Evolutionary conservation across 2,329 filamentous ascomycete species (phyloP), one percentile per base, ranked within the genome.

Genomic region (Fusarium paranaense): DNA sequence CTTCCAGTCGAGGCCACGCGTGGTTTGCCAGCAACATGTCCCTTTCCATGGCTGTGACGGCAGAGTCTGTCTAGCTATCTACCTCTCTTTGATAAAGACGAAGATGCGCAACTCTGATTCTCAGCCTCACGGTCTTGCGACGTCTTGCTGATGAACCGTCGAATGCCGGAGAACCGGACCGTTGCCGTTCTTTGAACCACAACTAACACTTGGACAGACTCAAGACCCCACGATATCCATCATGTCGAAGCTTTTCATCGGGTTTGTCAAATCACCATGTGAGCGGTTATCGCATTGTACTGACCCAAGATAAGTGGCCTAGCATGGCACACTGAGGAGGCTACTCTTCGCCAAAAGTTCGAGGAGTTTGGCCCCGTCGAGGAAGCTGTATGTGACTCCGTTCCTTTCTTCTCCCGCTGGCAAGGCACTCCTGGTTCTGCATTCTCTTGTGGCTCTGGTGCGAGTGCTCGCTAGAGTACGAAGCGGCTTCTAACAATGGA

Each of bases 291-390:
- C 40, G 64, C 65, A 62, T 52, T 38, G 45, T 64, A 64, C 80
- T 82, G 66, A 81, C 66, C 33, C 57, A 47, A 57, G 54, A 27
- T 56, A 98, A 75, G 96, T 82, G 97, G 97, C 89, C 95, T 99
- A 78, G 95, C 97, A 81, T 99, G 97, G 97, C 95, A 98, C 87
- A 99, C 97, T 75, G 95, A 97, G 84, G 96, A 98, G 85, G 86
- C 86, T 52, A 95, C 94, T 77, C 88, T 99, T 76, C 93, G 94
- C 81, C 87, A 93, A 82, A 98, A 98, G 85, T 99, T 99, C 83
- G 93, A 96, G 83, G 93, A 97, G 84, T 98, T 94, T 81, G 96
- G 96, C 70, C 87, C 88, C 47, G 93, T 99, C 77, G 95, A 98
- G 83, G 96, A 99, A 91, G 97, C 97, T 79, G 97, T 98, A 90